Conservation (phyloP, 2,329 filamentous ascomycete species). For the Diaporthe australafricana region DNA sequence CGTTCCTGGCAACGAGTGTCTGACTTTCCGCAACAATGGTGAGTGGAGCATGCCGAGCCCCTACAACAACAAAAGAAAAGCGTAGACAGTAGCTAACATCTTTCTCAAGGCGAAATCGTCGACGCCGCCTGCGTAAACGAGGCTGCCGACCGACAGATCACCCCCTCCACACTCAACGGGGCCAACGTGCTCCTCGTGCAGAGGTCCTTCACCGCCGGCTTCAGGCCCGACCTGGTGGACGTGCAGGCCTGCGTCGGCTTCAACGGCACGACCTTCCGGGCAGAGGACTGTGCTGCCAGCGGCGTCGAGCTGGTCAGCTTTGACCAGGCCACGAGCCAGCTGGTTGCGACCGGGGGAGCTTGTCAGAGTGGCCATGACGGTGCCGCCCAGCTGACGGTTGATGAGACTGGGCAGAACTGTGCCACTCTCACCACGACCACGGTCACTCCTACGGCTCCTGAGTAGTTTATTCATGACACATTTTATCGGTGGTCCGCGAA, state of each 20-base stretch:
- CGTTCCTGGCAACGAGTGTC: slow-evolving; percentile 49
- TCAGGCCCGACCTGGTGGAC: slow-evolving; percentile 52
- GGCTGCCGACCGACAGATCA: slow-evolving; percentile 54
- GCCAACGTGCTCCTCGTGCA: slow-evolving; percentile 51
- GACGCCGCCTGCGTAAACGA: slow-evolving; percentile 52
- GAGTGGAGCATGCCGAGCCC: neutral
- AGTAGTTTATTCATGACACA: neutral
- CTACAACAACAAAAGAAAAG: neutral
- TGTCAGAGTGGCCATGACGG: slow-evolving; percentile 51
- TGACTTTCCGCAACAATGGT: slow-evolving; percentile 58
- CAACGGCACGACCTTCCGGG: slow-evolving; percentile 52
- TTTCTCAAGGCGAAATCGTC: slow-evolving; percentile 51
- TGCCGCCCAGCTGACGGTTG: slow-evolving; percentile 47
- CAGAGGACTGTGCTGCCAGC: slow-evolving; percentile 48
- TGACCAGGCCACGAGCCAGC: slow-evolving; percentile 40
- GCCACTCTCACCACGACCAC: slow-evolving; percentile 46
- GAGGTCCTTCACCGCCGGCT: slow-evolving; percentile 50
- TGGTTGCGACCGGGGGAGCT: slow-evolving; percentile 46
- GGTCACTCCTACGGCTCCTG: slow-evolving; percentile 40
- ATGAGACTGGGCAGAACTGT: slow-evolving; percentile 44
- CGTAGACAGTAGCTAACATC: neutral
- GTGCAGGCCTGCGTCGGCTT: slow-evolving; percentile 53
- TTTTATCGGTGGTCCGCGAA: too few relatives aligned
- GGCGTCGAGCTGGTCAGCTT: slow-evolving; percentile 44
- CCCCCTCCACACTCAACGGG: slow-evolving; percentile 48